Conservation (phyloP, 257 asterid species). For the Solanum paucissectum region DNA sequence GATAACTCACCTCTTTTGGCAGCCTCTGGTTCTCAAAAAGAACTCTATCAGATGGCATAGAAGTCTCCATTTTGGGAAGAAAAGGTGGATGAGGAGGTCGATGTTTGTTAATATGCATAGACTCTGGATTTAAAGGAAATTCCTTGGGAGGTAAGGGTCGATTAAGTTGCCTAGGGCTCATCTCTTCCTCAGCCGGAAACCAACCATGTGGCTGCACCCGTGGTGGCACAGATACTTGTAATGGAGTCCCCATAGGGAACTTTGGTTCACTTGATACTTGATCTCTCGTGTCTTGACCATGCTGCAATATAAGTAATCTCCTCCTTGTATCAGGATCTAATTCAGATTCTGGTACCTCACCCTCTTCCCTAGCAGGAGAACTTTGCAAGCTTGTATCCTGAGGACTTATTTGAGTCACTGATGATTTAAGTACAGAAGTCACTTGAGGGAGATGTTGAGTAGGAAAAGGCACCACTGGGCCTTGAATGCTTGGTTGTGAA, state of each 20-base stretch:
- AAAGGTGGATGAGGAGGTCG: conserved; percentile 53
- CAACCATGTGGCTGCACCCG: conserved; percentile 63
- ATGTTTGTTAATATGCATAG: conserved; percentile 51
- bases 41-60: conserved; percentile 51
- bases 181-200: conserved; percentile 79
- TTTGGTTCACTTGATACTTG: conserved; percentile 57
- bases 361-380: conserved; percentile 98
- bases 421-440: conserved; percentile 35
- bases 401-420: conserved; percentile 41
- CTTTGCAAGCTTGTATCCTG: conserved; percentile 47
- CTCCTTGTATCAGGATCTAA: conserved; percentile 98
- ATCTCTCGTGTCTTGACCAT: conserved; percentile 90
- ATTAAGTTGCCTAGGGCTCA: conserved; percentile 51
- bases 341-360: conserved; percentile 98
- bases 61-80: conserved; percentile 51
- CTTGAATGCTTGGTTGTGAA: conserved; percentile 41
- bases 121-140: conserved; percentile 40
- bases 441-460: conserved; percentile 61
- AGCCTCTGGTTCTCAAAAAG: conserved; percentile 55
- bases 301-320: conserved; percentile 91
- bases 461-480: conserved; percentile 41
- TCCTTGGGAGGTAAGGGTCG: conserved; percentile 47
- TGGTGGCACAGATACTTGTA: conserved; percentile 64
- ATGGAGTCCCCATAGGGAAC: conserved; percentile 50
- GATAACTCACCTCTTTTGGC: conserved; percentile 56